A percentile compares a stretch with the other conserved stretches of the same genome.
Conservation (phyloP, 352 stramenopile species). For the Pythium pectinolyticum region DNA sequence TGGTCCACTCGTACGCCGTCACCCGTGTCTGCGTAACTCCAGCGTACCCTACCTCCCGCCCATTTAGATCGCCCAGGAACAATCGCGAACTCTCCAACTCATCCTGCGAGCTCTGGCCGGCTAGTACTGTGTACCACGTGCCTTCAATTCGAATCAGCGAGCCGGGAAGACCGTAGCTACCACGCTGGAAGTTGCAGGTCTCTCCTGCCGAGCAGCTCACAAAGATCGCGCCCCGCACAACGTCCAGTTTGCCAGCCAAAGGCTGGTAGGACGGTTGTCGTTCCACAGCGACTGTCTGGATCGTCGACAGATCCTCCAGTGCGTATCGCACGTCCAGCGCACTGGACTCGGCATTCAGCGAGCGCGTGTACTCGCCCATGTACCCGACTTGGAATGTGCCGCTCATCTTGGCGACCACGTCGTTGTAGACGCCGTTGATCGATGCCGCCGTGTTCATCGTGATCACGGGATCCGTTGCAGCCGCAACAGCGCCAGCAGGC, state of each 20-base stretch:
- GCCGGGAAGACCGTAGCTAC: slow-evolving; percentile 59
- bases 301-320: slow-evolving; percentile 57
- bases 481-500: neutral
- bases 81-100: slow-evolving; percentile 40
- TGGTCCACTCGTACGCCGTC: slow-evolving; percentile 68
- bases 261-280: slow-evolving; percentile 47
- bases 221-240: slow-evolving; percentile 57
- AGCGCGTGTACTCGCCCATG: slow-evolving; percentile 51
- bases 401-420: slow-evolving; percentile 57
- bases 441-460: slow-evolving; percentile 34
- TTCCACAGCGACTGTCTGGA: slow-evolving; percentile 52
- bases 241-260: slow-evolving; percentile 53
- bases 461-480: slow-evolving; percentile 15
- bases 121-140: slow-evolving; percentile 70
- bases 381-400: slow-evolving; percentile 81
- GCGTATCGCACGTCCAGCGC: slow-evolving; percentile 62
- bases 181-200: slow-evolving; percentile 51
- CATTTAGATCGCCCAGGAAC: slow-evolving; percentile 65
- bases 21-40: slow-evolving; percentile 39
- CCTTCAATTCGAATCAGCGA: slow-evolving; percentile 55
- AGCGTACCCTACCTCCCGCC: slow-evolving; percentile 53
- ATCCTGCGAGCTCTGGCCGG: slow-evolving; percentile 38
- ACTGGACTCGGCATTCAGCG: slow-evolving; percentile 71
- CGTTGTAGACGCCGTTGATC: slow-evolving; percentile 63
- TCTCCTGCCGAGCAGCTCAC: slow-evolving; percentile 49